phyloP scores from a whole-genome alignment of 225 moss, liverwort and hornwort species.

The Sphagnum contortum region DNA sequence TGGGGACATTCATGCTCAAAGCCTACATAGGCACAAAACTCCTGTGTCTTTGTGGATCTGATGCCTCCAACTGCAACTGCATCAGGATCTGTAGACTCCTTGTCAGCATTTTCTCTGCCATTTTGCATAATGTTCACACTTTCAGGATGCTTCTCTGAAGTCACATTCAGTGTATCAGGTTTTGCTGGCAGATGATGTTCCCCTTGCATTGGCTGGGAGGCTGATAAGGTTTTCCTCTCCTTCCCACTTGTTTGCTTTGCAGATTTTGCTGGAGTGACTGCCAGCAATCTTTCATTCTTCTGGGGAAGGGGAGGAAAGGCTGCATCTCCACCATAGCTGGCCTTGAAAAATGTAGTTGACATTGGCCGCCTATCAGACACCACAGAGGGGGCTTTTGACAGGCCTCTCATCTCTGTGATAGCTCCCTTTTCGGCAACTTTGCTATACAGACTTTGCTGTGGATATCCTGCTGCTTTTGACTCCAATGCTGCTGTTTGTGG shows the following conservation, averaged over 20 bases:
- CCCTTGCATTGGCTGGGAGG: constrained; percentile 13
- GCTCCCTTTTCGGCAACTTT: constrained; percentile 54
- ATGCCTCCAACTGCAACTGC: constrained; percentile 11
- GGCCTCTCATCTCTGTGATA: constrained; percentile 22
- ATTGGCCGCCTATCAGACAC: constrained; percentile 7
- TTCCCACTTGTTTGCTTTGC: constrained; percentile 19
- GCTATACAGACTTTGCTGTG: constrained; percentile 30
- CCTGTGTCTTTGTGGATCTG: constrained; percentile 21
- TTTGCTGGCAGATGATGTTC: constrained; percentile 21
- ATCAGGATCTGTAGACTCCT: constrained; percentile 8
- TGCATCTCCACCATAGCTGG: constrained; percentile 71
- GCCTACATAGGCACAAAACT: constrained; percentile 60
- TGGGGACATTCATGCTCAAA: constrained; percentile 98
- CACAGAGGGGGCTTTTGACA: constrained; percentile 11
- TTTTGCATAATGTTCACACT: constrained; percentile 26
- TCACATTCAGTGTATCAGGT: constrained; percentile 15
- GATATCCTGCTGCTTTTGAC: constrained; percentile 23
- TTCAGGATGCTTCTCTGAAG: constrained; percentile 15
- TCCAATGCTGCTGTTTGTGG: constrained; percentile 30
- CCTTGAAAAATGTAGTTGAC: constrained; percentile 41
- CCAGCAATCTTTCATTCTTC: constrained; percentile 47
- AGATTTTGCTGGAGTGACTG: constrained; percentile 32
- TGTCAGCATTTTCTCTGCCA: constrained; percentile 28
- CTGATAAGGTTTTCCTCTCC: constrained; percentile 35
- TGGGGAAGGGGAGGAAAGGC: constrained; percentile 87